Conservation (phyloP, 768 basidiomycete species). For the Termitomyces sp. region DNA sequence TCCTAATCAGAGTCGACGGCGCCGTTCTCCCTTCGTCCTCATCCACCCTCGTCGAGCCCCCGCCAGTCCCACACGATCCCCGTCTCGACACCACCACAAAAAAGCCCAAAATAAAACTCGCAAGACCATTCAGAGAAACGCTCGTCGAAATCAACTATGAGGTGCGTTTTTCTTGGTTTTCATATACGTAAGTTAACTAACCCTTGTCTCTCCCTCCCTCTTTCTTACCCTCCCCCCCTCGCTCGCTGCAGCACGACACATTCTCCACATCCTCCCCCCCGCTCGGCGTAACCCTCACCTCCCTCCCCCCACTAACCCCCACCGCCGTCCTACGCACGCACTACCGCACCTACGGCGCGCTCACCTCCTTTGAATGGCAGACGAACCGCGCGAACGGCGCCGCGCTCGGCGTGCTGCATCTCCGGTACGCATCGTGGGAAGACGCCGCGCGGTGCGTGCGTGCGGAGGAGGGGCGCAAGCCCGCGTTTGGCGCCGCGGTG, state of each 20-base stretch:
- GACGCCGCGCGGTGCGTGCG: conserved; percentile 68
- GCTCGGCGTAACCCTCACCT: conserved; percentile 66
- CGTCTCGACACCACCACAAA: conserved; percentile 37
- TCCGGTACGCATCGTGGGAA: conserved; percentile 62
- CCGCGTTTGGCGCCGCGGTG: conserved; percentile 31
- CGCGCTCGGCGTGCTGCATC: conserved; percentile 76
- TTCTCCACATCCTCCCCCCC: conserved; percentile 74
- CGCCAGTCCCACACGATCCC: conserved; percentile 48
- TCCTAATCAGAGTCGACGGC: conserved; percentile 40
- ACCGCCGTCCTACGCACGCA: conserved; percentile 60
- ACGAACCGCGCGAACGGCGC: conserved; percentile 79
- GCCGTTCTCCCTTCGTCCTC: conserved; percentile 35
- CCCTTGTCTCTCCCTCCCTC: too few relatives aligned
- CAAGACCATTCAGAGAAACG: conserved; percentile 23
- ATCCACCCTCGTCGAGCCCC: conserved; percentile 25
- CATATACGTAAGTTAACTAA: too few relatives aligned
- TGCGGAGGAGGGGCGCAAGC: conserved; percentile 62
- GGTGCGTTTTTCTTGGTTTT: conserved; percentile 29
- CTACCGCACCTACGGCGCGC: conserved; percentile 58
- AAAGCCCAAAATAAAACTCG: conserved; percentile 12
- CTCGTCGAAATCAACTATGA: conserved; percentile 52
- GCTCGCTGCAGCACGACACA: conserved; percentile 70
- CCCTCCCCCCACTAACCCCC: conserved; percentile 70
- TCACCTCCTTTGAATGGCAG: conserved; percentile 71
- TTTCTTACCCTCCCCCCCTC: conserved; percentile 2